Conservation (phyloP, 352 stramenopile species). For the Phytophthora nicotianae region DNA sequence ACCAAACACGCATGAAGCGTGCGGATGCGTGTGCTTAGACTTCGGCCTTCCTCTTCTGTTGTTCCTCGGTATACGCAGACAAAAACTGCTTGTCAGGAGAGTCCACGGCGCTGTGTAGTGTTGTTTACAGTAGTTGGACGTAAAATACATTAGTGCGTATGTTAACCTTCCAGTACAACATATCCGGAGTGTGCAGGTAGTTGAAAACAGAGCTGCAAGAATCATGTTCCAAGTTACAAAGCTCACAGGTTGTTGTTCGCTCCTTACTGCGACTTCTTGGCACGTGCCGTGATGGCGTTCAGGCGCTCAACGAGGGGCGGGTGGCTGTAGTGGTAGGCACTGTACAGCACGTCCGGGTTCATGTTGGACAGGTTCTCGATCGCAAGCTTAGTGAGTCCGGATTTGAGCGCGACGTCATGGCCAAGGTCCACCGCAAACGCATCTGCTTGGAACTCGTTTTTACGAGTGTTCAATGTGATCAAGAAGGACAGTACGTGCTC, state of each 20-base stretch:
- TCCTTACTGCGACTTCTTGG: conserved; percentile 70
- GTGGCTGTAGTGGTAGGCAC: conserved; percentile 97
- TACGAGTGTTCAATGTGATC: conserved; percentile 77
- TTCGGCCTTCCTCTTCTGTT: conserved; percentile 18
- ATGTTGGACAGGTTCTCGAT: conserved; percentile 98
- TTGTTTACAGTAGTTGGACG: conserved; percentile 19
- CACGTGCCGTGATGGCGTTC: conserved; percentile 83
- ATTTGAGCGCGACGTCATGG: conserved; percentile 91
- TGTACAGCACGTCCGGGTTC: conserved; percentile 95
- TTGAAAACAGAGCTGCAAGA: background rate
- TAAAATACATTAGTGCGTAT: conserved; percentile 33
- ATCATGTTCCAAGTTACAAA: conserved; percentile 4
- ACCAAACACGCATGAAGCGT: conserved; percentile 12
- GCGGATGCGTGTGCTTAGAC: conserved; percentile 31
- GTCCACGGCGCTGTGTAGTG: conserved; percentile 18
- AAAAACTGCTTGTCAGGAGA: conserved; percentile 15
- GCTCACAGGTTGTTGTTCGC: background rate
- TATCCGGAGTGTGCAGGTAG: too few relatives aligned
- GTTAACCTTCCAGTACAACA: too few relatives aligned
- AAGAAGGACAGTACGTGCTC: conserved; percentile 79
- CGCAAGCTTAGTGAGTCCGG: conserved; percentile 96
- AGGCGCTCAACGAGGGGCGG: conserved; percentile 96
- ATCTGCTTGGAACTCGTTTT: conserved; percentile 92
- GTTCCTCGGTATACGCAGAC: conserved; percentile 15
- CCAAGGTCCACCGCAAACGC: conserved; percentile 94